Percentiles rank a stretch among this genome's conserved stretches.
Evolutionary conservation across 805 yeast genomes (phyloP).

Genomic region (Yarrowia bubula): DNA sequence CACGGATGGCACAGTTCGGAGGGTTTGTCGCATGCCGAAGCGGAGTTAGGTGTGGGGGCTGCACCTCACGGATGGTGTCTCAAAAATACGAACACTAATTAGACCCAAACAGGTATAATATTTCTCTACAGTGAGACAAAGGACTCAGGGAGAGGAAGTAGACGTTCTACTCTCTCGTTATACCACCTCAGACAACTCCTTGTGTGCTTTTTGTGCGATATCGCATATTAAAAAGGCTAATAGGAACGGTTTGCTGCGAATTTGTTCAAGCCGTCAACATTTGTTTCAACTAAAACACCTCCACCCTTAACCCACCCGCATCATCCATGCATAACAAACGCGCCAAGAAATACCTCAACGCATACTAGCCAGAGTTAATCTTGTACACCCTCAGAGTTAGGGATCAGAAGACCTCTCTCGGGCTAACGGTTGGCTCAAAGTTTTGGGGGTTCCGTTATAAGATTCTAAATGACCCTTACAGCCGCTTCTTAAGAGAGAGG

Average conservation of each 20-base stretch:
- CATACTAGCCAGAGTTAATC: neutral
- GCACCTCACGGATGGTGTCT: neutral
- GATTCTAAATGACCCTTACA: neutral
- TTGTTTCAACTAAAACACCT: neutral
- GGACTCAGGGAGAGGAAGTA: too few relatives aligned
- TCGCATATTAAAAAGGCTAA: too few relatives aligned
- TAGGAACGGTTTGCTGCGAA: too few relatives aligned
- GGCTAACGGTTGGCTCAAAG: neutral
- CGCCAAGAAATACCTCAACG: slow-evolving; percentile 22
- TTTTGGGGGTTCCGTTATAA: neutral
- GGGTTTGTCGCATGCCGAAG: neutral
- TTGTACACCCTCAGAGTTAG: neutral
- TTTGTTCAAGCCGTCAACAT: too few relatives aligned
- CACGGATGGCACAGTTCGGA: neutral
- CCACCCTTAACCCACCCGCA: neutral
- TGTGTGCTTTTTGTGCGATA: too few relatives aligned
- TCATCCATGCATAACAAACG: neutral
- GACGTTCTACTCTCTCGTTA: too few relatives aligned
- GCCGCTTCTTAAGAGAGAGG: neutral
- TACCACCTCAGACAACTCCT: too few relatives aligned
- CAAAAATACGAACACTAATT: too few relatives aligned
- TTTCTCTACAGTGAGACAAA: too few relatives aligned
- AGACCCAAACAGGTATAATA: too few relatives aligned
- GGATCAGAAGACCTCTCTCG: neutral
- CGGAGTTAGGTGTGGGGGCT: neutral